Percentiles rank a stretch among this genome's conserved stretches.
Conservation (phyloP, 768 basidiomycete genomes). For the Psilocybe azurescens region DNA sequence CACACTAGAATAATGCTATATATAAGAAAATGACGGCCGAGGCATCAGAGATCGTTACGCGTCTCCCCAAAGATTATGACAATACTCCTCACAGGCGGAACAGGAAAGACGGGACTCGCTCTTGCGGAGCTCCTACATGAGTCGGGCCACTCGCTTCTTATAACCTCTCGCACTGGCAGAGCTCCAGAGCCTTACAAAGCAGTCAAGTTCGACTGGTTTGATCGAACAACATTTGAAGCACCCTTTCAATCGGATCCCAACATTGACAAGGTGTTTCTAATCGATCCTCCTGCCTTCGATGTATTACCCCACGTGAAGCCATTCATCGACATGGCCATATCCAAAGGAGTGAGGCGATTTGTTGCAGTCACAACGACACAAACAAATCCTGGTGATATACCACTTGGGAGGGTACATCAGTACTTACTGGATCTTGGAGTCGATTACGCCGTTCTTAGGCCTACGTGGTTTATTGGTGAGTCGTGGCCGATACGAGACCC, state of each 20-base stretch:
- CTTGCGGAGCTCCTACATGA: slow-evolving; percentile 31
- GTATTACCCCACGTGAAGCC: slow-evolving; percentile 26
- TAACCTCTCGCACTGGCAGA: slow-evolving; percentile 35
- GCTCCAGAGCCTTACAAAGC: slow-evolving; percentile 32
- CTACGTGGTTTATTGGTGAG: slow-evolving; percentile 37
- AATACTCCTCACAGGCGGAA: slow-evolving; percentile 30
- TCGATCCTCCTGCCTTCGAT: slow-evolving; percentile 29
- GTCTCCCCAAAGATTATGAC: background rate
- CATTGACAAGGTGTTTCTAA: slow-evolving; percentile 37
- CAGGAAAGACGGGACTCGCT: slow-evolving; percentile 34
- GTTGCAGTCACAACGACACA: slow-evolving; percentile 31
- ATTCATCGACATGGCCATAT: slow-evolving; percentile 37
- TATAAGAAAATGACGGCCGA: no score
- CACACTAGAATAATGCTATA: background rate
- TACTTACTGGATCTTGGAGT: slow-evolving; percentile 30
- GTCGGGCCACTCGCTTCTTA: slow-evolving; percentile 28
- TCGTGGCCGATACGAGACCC: background rate
- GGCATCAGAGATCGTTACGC: background rate
- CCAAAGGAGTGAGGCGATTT: slow-evolving; percentile 37
- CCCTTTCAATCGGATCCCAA: slow-evolving; percentile 31
- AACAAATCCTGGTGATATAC: slow-evolving; percentile 21
- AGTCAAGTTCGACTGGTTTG: slow-evolving; percentile 41
- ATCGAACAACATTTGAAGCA: slow-evolving; percentile 33
- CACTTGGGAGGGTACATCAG: slow-evolving; percentile 32
- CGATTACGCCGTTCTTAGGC: slow-evolving; percentile 32